Percentiles rank a stretch among this genome's conserved stretches.
Evolutionary conservation across 1,139 yeast species (phyloP).

Genomic region (Geotrichum candidum): DNA sequence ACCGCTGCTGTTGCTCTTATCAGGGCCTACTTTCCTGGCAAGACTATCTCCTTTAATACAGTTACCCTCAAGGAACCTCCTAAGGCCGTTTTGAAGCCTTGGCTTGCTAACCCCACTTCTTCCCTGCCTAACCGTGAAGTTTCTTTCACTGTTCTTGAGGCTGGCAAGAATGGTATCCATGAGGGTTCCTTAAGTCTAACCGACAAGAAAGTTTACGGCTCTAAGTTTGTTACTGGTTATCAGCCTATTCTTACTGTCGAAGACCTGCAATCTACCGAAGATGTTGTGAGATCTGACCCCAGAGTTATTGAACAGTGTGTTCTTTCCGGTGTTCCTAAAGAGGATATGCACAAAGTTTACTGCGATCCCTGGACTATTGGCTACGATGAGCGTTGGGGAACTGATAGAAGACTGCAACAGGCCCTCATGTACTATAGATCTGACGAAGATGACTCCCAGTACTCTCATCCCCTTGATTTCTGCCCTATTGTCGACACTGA

Average conservation of each 20-base stretch:
- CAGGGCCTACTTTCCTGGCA: constrained; percentile 41
- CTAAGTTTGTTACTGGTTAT: constrained; percentile 50
- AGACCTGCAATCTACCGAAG: constrained; percentile 60
- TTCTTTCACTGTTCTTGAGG: constrained; percentile 55
- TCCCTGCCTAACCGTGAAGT: constrained; percentile 61
- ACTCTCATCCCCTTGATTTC: constrained; percentile 78
- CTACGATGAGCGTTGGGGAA: constrained; percentile 80
- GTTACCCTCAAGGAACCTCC: constrained; percentile 67
- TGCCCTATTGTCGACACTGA: constrained; percentile 78
- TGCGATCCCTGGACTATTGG: constrained; percentile 90
- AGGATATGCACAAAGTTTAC: constrained; percentile 64
- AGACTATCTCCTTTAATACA: constrained; percentile 53
- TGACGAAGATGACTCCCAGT: constrained; percentile 75
- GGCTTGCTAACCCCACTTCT: constrained; percentile 48
- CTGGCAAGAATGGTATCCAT: constrained; percentile 54
- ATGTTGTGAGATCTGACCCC: constrained; percentile 59
- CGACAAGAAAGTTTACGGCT: constrained; percentile 43
- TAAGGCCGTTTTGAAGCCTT: constrained; percentile 53
- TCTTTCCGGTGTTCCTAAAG: constrained; percentile 58
- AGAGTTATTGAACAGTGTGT: constrained; percentile 67
- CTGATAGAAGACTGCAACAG: constrained; percentile 67
- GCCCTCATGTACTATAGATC: constrained; percentile 74
- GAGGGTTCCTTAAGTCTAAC: constrained; percentile 64
- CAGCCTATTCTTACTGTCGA: constrained; percentile 72
- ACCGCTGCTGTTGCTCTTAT: constrained; percentile 41